A percentile compares a stretch with the other conserved stretches of the same genome.
Evolutionary conservation across 2,329 filamentous ascomycete species (phyloP).

Genomic region (Colletotrichum melonis): DNA sequence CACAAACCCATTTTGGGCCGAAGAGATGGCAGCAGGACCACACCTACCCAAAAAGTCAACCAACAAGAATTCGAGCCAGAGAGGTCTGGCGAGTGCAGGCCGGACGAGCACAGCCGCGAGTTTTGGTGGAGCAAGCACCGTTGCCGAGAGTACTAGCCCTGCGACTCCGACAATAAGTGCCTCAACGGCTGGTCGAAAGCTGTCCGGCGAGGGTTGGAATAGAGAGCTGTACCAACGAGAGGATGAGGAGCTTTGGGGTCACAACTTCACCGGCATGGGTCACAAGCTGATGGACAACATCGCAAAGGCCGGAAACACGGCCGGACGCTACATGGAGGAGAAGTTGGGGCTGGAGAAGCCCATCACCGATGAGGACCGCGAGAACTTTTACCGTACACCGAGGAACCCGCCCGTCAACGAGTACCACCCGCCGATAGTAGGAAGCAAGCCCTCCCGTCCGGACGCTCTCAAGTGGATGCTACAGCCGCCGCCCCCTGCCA

Average conservation of each 20-base stretch:
- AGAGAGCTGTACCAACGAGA: slow-evolving; percentile 84
- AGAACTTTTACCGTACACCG: slow-evolving; percentile 70
- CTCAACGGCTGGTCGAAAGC: slow-evolving; percentile 60
- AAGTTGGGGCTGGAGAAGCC: slow-evolving; percentile 64
- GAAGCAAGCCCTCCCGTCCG: slow-evolving; percentile 75
- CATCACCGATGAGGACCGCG: slow-evolving; percentile 61
- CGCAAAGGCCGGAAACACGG: slow-evolving; percentile 68
- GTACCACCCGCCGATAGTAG: slow-evolving; percentile 86
- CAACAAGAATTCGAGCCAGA: slow-evolving; percentile 69
- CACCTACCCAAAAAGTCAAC: slow-evolving; percentile 73
- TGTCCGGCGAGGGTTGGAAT: slow-evolving; percentile 75
- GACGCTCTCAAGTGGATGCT: slow-evolving; percentile 90
- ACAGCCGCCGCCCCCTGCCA: slow-evolving; percentile 89
- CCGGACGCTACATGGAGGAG: slow-evolving; percentile 64
- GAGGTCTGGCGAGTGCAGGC: slow-evolving; percentile 62
- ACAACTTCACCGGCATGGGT: slow-evolving; percentile 64
- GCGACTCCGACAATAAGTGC: slow-evolving; percentile 57
- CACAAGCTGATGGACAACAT: slow-evolving; percentile 69
- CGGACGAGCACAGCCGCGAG: slow-evolving; percentile 63
- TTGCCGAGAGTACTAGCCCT: slow-evolving; percentile 47
- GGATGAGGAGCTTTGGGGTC: slow-evolving; percentile 88
- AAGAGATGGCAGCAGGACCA: slow-evolving; percentile 87
- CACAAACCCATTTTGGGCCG: slow-evolving; percentile 89
- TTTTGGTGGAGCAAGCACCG: slow-evolving; percentile 50
- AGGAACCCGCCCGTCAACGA: slow-evolving; percentile 84